Base-by-base conservation (phyloP, 2,329 filamentous ascomycete species). In the Pezicula rhizophila region DNA sequence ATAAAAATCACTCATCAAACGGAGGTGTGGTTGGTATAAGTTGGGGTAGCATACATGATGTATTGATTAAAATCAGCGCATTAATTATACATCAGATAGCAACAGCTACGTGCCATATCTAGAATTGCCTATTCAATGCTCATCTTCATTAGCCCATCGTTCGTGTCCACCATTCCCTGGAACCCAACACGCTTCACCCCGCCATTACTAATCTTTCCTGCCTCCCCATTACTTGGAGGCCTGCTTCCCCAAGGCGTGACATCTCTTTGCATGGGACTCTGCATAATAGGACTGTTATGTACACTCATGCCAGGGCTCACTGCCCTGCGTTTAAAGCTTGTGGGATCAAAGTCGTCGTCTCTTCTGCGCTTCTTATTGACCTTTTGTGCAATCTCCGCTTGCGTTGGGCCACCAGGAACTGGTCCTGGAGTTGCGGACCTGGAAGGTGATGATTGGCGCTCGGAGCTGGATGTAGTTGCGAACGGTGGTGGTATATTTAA, bases 91-190 rank as follows among this genome's bases (percentile, higher is more conserved):
- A 38, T 15, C 35, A 3, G 18, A 18, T 18, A 2, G n/a, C 35
- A 8, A 11, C 10, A n/a, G 8, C 10, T 12, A 38, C 12, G 11
- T 10, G 4, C 2, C 40, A 3, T 25, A 10, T 23, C 17, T 2
- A 23, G 11, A 10, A 14, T n/a, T 11, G 4, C 41, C 11, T 71
- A 96, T 66, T 96, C 91, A 61, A 96, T 96, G 67, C 88, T 96
- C 87, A 97, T 93, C 60, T 92, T 90, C 85, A 96, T 96, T 56
- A 96, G 76, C 2, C 90, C 88, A 66, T 96, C 92, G 64, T 89
- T 89, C n/a, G 92, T 92, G 68, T 96, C 92, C 15, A 81, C 86
- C 91, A 97, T 96, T 1, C 91, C 89, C 68, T 96, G 91, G 57
- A 95, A 77, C 8, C 89, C 89, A 12, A 95, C 75, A 31, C 88